Conservation (phyloP, 148 eudicot species). For the Rheum nobile region DNA sequence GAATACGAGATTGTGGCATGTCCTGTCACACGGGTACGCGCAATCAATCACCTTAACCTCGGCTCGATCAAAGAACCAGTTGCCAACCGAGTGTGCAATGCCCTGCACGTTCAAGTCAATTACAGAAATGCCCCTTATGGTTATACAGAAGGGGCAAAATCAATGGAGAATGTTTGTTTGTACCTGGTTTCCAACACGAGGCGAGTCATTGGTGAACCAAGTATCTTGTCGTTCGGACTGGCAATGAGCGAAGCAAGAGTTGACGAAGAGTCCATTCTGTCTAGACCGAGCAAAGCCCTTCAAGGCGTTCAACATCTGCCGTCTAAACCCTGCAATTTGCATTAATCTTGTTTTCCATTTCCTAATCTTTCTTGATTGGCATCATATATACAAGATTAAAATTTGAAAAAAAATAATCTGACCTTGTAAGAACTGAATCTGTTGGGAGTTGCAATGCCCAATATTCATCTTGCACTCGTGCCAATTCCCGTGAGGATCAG, state of each 20-base stretch:
- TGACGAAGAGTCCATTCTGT: slow-evolving; percentile 69
- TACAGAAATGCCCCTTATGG: too few relatives aligned
- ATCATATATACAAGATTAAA: not conserved
- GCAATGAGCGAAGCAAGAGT: slow-evolving; percentile 93
- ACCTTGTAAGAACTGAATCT: slow-evolving; percentile 84
- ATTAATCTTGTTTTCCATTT: not conserved
- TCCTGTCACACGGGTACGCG: slow-evolving; percentile 60
- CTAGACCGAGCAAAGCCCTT: slow-evolving; percentile 33
- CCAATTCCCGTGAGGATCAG: slow-evolving; percentile 83
- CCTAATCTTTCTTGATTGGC: not conserved
- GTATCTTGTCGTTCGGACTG: slow-evolving; percentile 93
- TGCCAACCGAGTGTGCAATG: slow-evolving; percentile 48
- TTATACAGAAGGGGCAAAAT: too few relatives aligned
- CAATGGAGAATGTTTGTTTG: not conserved
- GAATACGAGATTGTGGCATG: slow-evolving; percentile 62
- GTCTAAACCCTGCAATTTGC: slow-evolving; percentile 52
- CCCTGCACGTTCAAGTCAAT: slow-evolving; percentile 42
- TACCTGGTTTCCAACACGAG: slow-evolving; percentile 61
- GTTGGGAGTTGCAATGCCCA: slow-evolving; percentile 47
- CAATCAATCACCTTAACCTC: slow-evolving; percentile 42
- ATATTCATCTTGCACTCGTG: slow-evolving; percentile 50
- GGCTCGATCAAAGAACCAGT: slow-evolving; percentile 49
- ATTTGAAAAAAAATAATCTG: not conserved
- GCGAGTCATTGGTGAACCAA: slow-evolving; percentile 74
- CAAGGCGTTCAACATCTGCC: slow-evolving; percentile 56